Evolutionary conservation across 2,329 filamentous ascomycete species (phyloP), one percentile per base, ranked within the genome.

Genomic region (Lanzia echinophila): DNA sequence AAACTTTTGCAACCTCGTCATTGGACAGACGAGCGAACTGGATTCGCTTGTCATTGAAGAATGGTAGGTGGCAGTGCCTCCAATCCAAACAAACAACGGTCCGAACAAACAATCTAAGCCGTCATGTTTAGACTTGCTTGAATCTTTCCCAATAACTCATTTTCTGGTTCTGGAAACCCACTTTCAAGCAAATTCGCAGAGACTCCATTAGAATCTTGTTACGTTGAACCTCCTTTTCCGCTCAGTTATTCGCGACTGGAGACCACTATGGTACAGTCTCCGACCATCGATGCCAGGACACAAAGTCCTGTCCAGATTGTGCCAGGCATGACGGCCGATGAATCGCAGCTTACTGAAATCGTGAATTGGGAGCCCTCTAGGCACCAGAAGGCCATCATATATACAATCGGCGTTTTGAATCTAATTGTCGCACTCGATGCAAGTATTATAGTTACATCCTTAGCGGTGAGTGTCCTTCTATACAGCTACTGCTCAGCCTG

Each of bases 401-500:
- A 34, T 34, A 34, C 32, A 7, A 34, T 34, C 32, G 32, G 32
- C 32, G 32, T 34, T 34, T 13, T 34, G 32, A 62, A 62, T 52
- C 68, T 86, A 24, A 81, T 83, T 70, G 79, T 80, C 7, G 80
- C 82, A 13, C 72, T 86, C 33, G 82, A 86, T 67, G 81, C 81
- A 7, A 86, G 82, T 1, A 83, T 79, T 12, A 72, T 86, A 50
- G 50, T 50, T 6, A 58, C 61, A 31, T 51, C 54, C 24, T 51
- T 64, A 47, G 56, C 58, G 38, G 58, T 62, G 61, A 47, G 57
- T 52, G 15, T 48, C 22, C n/a, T 8, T 48, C 13, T 44, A 39
- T 33, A 17, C 22, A 42, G 53, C 34, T 36, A 54, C 20, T 46
- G 22, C 32, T 34, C 32, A 34, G 32, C 13, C 32, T 13, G 7